Evolutionary conservation across 2,329 filamentous ascomycete species (phyloP).

Genomic region (Fusarium subglutinans): DNA sequence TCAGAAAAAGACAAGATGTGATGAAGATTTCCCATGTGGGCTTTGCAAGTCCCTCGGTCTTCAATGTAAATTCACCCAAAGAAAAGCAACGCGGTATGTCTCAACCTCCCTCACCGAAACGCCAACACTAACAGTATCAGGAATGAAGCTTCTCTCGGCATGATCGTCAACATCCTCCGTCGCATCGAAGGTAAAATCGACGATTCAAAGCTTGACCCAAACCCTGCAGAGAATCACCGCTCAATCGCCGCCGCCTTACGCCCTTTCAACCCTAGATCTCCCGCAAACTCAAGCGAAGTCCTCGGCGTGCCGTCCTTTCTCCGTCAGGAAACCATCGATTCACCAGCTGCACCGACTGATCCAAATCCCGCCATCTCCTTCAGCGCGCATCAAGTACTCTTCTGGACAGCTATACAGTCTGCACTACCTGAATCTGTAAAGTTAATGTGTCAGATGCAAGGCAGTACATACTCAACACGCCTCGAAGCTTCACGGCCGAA

Average conservation of each 20-base stretch:
- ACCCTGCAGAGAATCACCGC: background rate
- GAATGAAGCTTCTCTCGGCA: conserved; percentile 29
- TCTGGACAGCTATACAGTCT: conserved; percentile 21
- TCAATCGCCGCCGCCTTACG: background rate
- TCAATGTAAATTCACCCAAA: conserved; percentile 16
- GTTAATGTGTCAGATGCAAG: conserved; percentile 25
- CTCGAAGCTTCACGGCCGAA: conserved; percentile 11
- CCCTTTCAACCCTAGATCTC: conserved; percentile 11
- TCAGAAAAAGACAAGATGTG: conserved; percentile 32
- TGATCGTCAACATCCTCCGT: conserved; percentile 35
- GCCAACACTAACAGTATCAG: background rate
- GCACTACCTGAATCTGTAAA: conserved; percentile 16
- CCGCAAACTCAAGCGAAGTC: conserved; percentile 29
- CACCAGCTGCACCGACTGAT: background rate
- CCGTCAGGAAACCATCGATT: conserved; percentile 1
- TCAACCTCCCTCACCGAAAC: fast-evolving
- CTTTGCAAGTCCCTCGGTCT: conserved; percentile 22
- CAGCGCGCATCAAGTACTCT: conserved; percentile 15
- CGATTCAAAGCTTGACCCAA: background rate
- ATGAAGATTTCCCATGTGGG: conserved; percentile 31
- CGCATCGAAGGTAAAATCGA: conserved; percentile 34
- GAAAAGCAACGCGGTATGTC: conserved; percentile 25
- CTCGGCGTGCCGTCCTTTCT: conserved; percentile 18
- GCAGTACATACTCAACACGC: conserved; percentile 1
- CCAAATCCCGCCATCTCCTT: conserved; percentile 18